Evolutionary conservation across 176 grass and related monocot species (phyloP), one percentile per base, ranked within the genome.

Genomic region (Triticum monococcum): DNA sequence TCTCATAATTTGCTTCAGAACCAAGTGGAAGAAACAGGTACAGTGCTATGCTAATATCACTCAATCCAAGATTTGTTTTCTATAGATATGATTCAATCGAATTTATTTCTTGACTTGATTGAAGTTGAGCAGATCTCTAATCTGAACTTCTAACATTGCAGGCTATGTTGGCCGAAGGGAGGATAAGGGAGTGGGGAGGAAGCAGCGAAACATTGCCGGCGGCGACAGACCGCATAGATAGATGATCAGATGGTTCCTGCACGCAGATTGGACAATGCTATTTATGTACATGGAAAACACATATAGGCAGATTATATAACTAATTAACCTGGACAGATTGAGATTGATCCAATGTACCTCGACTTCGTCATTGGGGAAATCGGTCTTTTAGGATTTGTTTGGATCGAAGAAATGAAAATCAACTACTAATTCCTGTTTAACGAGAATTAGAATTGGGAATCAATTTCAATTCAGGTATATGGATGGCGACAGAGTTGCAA

Each of bases 21-120:
- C 97, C 9, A 92, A 94, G 69, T 99, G 97, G 97, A 88, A 97
- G 25, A 94, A 85, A 70, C 89, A 99, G 97, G 97, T 98, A 68
- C 25, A 2, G 28, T 63, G 25, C 70, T 9, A 41, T 60, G 7
- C 26, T 41, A 66, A 81, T 12, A 22, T 85, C 26, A 30, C 72
- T 20, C 33, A 48, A 45, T 28, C 5, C 8, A 12, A 37, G 1
- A 61, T 57, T 41, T 10, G 30, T 45, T 5, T 23, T 54, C 16
- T 71, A 37, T 11, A 38, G 2, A 5, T 26, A 71, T 80, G 59
- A n/a, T 5, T 36, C 30, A 32, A 23, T 20, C 30, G 22, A n/a
- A 36, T 16, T 10, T 65, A 14, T 12, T 43, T 14, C 54, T 9
- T 22, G 17, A 22, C 40, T 38, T 31, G 32, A 32, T 26, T 8